These are phyloP conservation scores for Basidiobolus meristosporus DNA, from an alignment of 371 early-diverging fungal species.

Conservation along the genomic window DNA sequence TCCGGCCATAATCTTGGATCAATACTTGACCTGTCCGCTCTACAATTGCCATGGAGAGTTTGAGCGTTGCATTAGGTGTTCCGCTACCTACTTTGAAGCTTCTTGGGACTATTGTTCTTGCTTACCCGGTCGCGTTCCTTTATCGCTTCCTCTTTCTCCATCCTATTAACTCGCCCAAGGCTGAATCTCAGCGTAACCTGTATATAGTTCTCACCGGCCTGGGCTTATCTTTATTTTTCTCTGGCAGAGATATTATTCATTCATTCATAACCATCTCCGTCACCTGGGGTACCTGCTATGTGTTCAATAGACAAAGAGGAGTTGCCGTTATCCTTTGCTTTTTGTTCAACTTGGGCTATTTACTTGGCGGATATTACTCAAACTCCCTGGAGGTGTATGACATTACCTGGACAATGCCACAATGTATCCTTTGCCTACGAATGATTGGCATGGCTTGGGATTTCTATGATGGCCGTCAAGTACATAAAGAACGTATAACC, in stretches of 20 bases:
- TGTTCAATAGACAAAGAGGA: conserved; percentile 11
- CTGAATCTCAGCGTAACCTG: conserved; percentile 23
- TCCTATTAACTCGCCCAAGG: too few relatives aligned
- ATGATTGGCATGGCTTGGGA: conserved; percentile 54
- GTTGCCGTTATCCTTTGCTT: conserved; percentile 21
- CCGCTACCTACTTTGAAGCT: too few relatives aligned
- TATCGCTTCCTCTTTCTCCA: too few relatives aligned
- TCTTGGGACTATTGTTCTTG: too few relatives aligned
- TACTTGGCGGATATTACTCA: conserved; percentile 28
- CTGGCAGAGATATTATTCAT: conserved; percentile 30
- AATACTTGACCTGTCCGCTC: too few relatives aligned
- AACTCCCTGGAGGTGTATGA: conserved; percentile 35
- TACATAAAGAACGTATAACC: not conserved
- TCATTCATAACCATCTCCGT: conserved; percentile 26
- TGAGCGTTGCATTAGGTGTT: too few relatives aligned
- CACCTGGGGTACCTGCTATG: conserved; percentile 21
- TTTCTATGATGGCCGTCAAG: conserved; percentile 27
- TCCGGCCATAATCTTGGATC: too few relatives aligned
- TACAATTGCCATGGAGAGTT: too few relatives aligned
- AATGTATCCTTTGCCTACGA: conserved; percentile 48
- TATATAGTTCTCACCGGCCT: conserved; percentile 27
- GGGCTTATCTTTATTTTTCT: conserved; percentile 29
- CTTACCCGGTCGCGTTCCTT: too few relatives aligned
- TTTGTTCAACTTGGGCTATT: conserved; percentile 34
- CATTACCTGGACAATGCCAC: conserved; percentile 51